Base-by-base conservation (phyloP, 2,329 filamentous ascomycete species). In the Rutstroemia sp. region DNA sequence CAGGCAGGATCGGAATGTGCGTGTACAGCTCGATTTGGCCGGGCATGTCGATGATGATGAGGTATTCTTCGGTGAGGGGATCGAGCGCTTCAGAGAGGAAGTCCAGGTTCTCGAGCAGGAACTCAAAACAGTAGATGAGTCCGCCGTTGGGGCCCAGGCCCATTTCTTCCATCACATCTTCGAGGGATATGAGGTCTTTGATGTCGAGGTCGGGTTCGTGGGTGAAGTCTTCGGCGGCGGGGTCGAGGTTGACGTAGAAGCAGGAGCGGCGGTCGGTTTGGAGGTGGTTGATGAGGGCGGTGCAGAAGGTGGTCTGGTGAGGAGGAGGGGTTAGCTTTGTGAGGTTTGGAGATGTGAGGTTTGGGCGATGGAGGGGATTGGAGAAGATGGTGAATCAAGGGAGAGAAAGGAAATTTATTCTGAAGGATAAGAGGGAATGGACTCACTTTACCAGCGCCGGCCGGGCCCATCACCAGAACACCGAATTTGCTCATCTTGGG, bases 21-120 rank as follows among this genome's bases (percentile, higher is more conserved):
- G 92, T 97, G 75, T 97, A 99, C 14, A 99, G 83, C 75, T 99
- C 94, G 72, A 99, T 97, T 76, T 99, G 94, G 57, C 94, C 94
- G 0, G 94, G 94, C 88, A 97, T 96, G 74, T 99, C 94, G 74
- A 99, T 91, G 61, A 99, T 88, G 72, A 97, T 95, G 61, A 99
- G 81, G 72, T 96, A 96, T 67, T 97, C 94, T 67, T 99, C 94
- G 9, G 89, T 92, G 56, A 95, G 78, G 44, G 84, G 81, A 65
- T 95, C 90, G 56, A 96, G 83, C 17, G 88, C 84, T 61, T 95
- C 88, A 48, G 88, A 89, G 50, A 96, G 76, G 73, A 94, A 96
- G 73, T 96, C 91, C 61, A 96, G 84, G 70, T 96, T 96, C 71
- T 96, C 89, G 70, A 96, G 84, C 47, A 96, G 82, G 71, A 95